phyloP scores from a whole-genome alignment of 2,329 filamentous ascomycete genomes.

The Talaromyces sp. region DNA sequence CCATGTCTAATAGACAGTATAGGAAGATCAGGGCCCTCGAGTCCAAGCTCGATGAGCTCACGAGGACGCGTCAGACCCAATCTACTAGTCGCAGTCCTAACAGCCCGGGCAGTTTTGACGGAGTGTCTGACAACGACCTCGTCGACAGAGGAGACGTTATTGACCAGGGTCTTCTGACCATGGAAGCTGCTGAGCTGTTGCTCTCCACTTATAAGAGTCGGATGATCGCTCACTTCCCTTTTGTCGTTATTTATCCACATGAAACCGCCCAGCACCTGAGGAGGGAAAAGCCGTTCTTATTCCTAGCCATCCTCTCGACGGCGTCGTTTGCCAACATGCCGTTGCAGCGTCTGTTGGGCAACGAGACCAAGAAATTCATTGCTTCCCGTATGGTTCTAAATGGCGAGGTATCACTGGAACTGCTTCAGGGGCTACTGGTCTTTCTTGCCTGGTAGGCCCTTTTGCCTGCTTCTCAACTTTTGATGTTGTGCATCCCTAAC shows the following conservation, averaged over 20 bases:
- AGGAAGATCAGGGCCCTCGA: constrained; percentile 5
- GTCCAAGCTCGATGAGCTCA: constrained; percentile 5
- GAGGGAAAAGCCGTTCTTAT: constrained; percentile 28
- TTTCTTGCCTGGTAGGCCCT: constrained; percentile 29
- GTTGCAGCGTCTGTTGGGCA: constrained; percentile 29
- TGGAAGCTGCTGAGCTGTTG: constrained; percentile 1
- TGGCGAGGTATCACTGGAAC: constrained; percentile 32
- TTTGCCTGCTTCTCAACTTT: background rate
- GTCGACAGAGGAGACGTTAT: background rate
- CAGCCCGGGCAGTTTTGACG: background rate
- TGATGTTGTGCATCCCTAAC: background rate
- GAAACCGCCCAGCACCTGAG: constrained; percentile 21
- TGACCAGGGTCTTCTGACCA: background rate
- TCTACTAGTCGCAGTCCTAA: constrained; percentile 5
- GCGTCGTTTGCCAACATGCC: constrained; percentile 28
- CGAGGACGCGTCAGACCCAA: background rate
- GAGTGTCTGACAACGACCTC: background rate
- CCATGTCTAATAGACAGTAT: background rate
- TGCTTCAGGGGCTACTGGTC: constrained; percentile 36
- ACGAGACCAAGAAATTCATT: constrained; percentile 27
- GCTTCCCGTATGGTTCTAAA: constrained; percentile 26
- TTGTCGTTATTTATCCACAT: background rate
- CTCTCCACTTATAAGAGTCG: background rate
- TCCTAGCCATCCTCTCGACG: constrained; percentile 29
- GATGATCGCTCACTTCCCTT: constrained; percentile 2